Evolutionary conservation across 257 asterid species (phyloP), one percentile per base, ranked within the genome.

Genomic region (Jaltomata sinuosa): DNA sequence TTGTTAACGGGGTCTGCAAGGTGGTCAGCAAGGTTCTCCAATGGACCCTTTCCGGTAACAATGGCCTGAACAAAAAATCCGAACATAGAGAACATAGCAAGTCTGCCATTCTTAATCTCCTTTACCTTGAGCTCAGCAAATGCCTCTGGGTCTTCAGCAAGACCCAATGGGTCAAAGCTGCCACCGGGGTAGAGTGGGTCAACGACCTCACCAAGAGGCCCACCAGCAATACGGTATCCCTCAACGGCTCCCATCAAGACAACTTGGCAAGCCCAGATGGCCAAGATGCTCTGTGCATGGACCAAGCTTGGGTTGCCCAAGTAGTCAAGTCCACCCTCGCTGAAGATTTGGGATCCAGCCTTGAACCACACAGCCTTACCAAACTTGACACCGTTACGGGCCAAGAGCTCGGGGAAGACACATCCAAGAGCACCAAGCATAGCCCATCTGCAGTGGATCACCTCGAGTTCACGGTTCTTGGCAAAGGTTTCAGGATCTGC

Each of bases 21-120:
- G 85, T 92, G 92, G 79, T 92, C 96, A 0, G 94, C 96, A 0
- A 92, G 89, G 88, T 92, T 92, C 85, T 92, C 93, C 91, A 89
- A 83, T 5, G 95, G 95, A 0, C 94, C 94, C 87, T 92, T 92
- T 85, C 95, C 92, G 34, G 93, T 90, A 22, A 91, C 93, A 27
- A 89, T 92, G 34, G 93, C 94, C 67, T 92, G 96, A 38, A 90
- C 93, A 18, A 92, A 91, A 89, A 86, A 92, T 18, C 94, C 95
- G 4, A 91, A 62, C 69, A 62, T 62, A 27, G 69, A 52, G 21
- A 62, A 62, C 69, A 62, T 62, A 62, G 38, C 71, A 27, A 62
- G 71, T 62, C 71, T 62, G 1, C 71, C 71, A 2, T 62, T 62
- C 38, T 62, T 62, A 1, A 62, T 62, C 38, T 62, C 69, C 69